Evolutionary conservation across 768 basidiomycete genomes (phyloP).

Genomic region (Tylopilus felleus): DNA sequence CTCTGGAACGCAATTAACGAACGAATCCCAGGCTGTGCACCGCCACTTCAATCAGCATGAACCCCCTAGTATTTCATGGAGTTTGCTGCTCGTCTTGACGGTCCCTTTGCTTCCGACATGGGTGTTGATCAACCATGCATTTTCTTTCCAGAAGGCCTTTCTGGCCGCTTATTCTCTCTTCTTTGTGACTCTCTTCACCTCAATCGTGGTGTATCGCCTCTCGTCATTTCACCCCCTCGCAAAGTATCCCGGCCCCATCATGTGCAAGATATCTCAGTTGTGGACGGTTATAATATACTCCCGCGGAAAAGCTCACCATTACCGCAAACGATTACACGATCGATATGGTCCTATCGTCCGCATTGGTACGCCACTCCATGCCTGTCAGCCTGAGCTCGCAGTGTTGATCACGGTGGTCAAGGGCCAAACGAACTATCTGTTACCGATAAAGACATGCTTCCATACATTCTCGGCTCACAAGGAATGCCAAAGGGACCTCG

Average conservation of each 20-base stretch:
- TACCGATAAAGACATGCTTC: slow-evolving; percentile 20
- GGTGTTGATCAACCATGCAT: slow-evolving; percentile 5
- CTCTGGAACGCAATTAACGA: too few relatives aligned
- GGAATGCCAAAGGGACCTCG: slow-evolving; percentile 30
- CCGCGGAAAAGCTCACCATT: slow-evolving; percentile 18
- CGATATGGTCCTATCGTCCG: slow-evolving; percentile 34
- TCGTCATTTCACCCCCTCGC: slow-evolving; percentile 39
- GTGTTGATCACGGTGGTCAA: slow-evolving; percentile 17
- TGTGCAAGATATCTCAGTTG: slow-evolving; percentile 31
- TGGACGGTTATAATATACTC: slow-evolving; percentile 20
- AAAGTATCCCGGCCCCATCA: slow-evolving; percentile 34
- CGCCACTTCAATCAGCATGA: slow-evolving; percentile 18
- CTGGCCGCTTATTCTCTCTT: slow-evolving; percentile 16
- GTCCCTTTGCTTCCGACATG: slow-evolving; percentile 14
- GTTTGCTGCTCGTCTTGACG: slow-evolving; percentile 7
- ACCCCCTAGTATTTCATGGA: slow-evolving; percentile 15
- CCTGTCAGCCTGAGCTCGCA: background rate
- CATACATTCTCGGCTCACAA: slow-evolving; percentile 25
- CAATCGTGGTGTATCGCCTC: slow-evolving; percentile 35
- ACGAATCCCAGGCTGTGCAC: slow-evolving; percentile 11
- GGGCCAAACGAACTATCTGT: slow-evolving; percentile 40
- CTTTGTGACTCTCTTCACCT: slow-evolving; percentile 20
- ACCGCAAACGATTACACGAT: slow-evolving; percentile 25
- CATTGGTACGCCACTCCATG: slow-evolving; percentile 22
- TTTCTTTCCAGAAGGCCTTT: slow-evolving; percentile 6